Conservation (phyloP, 2,329 filamentous ascomycete genomes). For the Beauveria brongniartii region DNA sequence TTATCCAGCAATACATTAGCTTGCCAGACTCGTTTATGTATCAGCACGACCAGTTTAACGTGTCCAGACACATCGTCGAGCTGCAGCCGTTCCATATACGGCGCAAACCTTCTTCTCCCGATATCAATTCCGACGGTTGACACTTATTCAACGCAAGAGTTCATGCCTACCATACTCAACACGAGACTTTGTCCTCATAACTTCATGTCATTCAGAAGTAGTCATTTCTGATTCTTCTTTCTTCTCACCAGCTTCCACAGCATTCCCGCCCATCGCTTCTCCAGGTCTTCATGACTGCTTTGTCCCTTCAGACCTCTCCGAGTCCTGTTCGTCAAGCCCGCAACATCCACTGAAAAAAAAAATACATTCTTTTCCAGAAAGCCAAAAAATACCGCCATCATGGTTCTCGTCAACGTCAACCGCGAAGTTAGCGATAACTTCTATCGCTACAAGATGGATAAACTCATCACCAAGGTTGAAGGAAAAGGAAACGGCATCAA, state of each 20-base stretch:
- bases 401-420: slow-evolving; percentile 98
- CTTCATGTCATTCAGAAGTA: slow-evolving; percentile 48
- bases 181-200: slow-evolving; percentile 39
- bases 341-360: slow-evolving; percentile 3
- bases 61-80: slow-evolving; percentile 93
- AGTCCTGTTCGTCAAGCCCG: slow-evolving; percentile 8
- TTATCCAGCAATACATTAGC: slow-evolving; percentile 15
- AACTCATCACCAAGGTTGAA: slow-evolving; percentile 96
- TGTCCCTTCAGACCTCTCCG: slow-evolving; percentile 10
- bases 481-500: slow-evolving; percentile 99
- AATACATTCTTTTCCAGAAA: neutral
- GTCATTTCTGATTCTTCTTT: slow-evolving; percentile 43
- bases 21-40: slow-evolving; percentile 67
- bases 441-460: slow-evolving; percentile 99
- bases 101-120: slow-evolving; percentile 86
- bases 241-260: slow-evolving; percentile 4
- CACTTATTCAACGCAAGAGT: slow-evolving; percentile 34
- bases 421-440: slow-evolving; percentile 97
- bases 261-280: neutral
- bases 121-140: slow-evolving; percentile 93
- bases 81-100: slow-evolving; percentile 95
- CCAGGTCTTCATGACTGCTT: slow-evolving; percentile 10
- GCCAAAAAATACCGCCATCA: slow-evolving; percentile 49
- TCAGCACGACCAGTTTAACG: slow-evolving; percentile 86
- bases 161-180: slow-evolving; percentile 49